Base-by-base conservation (phyloP, 1,284 basidiomycete species). In the Ceratobasidium papillatum region DNA sequence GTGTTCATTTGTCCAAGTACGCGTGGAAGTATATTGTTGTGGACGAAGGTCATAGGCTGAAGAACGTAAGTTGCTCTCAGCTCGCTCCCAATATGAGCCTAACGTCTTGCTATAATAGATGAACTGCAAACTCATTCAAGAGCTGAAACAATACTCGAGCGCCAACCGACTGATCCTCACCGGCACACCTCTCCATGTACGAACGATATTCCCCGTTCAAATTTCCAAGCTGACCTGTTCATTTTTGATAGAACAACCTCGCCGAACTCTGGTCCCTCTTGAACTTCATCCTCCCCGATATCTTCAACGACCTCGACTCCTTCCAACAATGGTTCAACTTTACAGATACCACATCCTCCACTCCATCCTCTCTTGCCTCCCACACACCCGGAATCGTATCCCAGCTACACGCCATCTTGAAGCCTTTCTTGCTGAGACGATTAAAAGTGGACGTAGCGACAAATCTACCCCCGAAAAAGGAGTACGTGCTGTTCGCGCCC, bases 11-110 rank as follows among this genome's bases (percentile, higher is more conserved):
- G 41, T 83, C 87, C 3, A 86, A 87, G 65, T 91, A 92, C 80
- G 84, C 89, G 69, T 97, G 94, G 94, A 95, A 94, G 66, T 97
- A 95, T 80, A 94, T 98, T 78, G 93, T 98, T 68, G 96, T 98
- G 0, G 96, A 98, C 81, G 96, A 99, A 82, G 95, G 96, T 0
- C 96, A 99, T 81, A 86, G 96, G 30, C 82, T 99, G 78, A 98
- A 98, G 85, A 98, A 99, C 79, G 83, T 83, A 76, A 78, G 82
- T 79, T 52, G 30, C 51, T 64, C 22, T 34, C 5, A 34, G 7
- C 27, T 12, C 32, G 25, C 56, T 27, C 49, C 54, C 30, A 43
- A 3, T 38, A 62, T 64, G 7, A 8, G 49, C 14, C 30, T 36
- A 34, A 17, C 25, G 17, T 14, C 30, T 34, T 12, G 12, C 36